These are phyloP conservation scores for Piper longum DNA, from an alignment of 164 flowering plant species.

Conservation along the genomic window DNA sequence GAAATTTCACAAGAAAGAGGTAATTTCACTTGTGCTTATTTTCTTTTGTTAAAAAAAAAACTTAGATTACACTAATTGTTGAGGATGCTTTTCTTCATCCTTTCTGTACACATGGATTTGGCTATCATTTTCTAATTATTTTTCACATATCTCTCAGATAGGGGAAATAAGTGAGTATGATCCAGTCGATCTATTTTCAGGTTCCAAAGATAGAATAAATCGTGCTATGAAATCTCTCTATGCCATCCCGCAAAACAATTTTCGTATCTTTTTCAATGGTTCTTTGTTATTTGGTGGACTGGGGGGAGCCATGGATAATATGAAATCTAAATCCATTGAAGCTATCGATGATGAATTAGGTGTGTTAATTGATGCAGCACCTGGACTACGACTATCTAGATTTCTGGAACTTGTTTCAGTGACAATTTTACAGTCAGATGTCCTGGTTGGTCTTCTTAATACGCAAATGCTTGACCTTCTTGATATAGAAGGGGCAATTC, in stretches of 20 bases:
- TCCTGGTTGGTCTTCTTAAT: conserved; percentile 52
- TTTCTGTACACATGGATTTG: neutral
- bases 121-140: neutral
- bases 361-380: conserved; percentile 35
- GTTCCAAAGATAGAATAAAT: conserved; percentile 44
- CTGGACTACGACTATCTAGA: conserved; percentile 32
- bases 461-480: conserved; percentile 67
- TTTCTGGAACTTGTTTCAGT: conserved; percentile 57
- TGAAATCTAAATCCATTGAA: conserved; percentile 13
- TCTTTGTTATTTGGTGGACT: conserved; percentile 57
- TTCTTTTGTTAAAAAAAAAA: neutral
- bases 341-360: conserved; percentile 46
- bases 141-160: conserved; percentile 30
- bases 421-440: conserved; percentile 39
- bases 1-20: conserved; percentile 69
- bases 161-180: conserved; percentile 61
- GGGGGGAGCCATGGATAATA: conserved; percentile 35
- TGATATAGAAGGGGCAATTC: conserved; percentile 95
- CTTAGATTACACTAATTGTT: too few relatives aligned
- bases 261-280: conserved; percentile 76
- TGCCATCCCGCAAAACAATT: conserved; percentile 76
- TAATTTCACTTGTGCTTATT: conserved; percentile 5
- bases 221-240: conserved; percentile 61
- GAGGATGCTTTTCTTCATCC: neutral
- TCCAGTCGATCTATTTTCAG: conserved; percentile 82